Conservation (phyloP, 2,329 filamentous ascomycete species). For the Metarhizium humberi region DNA sequence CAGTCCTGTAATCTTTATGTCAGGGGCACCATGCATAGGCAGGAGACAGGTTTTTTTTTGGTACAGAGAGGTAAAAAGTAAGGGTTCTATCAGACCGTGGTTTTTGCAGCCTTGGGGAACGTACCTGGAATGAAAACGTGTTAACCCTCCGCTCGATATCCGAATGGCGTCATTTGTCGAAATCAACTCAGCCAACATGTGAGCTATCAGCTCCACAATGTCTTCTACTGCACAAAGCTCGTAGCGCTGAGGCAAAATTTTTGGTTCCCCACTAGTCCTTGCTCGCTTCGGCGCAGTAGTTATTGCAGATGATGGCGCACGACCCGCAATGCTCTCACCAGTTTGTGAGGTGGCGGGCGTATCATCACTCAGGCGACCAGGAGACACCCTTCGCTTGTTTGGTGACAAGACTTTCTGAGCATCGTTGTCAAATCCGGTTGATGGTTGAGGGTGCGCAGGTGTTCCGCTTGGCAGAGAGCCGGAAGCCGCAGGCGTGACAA, state of each 20-base stretch:
- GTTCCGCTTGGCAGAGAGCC: neutral
- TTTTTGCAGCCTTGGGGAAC: conserved; percentile 6
- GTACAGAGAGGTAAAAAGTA: neutral
- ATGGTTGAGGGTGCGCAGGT: neutral
- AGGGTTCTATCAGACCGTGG: neutral
- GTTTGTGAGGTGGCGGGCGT: neutral
- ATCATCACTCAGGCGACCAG: conserved; percentile 2
- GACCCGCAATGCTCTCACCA: neutral
- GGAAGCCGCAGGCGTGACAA: neutral
- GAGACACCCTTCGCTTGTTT: conserved; percentile 22
- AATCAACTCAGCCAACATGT: conserved; percentile 94
- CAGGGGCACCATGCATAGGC: neutral
- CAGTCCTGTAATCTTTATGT: conserved; percentile 23
- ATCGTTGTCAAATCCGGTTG: neutral
- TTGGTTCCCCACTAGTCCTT: conserved; percentile 41
- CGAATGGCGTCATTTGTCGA: conserved; percentile 87
- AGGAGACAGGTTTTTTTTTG: neutral
- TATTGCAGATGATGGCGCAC: neutral
- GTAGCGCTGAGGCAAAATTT: conserved; percentile 62
- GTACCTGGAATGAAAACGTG: conserved; percentile 88
- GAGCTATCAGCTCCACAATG: conserved; percentile 80
- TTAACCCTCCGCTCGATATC: conserved; percentile 65
- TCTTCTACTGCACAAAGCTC: conserved; percentile 76
- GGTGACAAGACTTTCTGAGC: conserved; percentile 16
- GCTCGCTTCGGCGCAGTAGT: conserved; percentile 37